A percentile compares a stretch with the other conserved stretches of the same genome.
Evolutionary conservation across 805 yeast genomes (phyloP).

Genomic region (Hanseniaspora nectarophila): DNA sequence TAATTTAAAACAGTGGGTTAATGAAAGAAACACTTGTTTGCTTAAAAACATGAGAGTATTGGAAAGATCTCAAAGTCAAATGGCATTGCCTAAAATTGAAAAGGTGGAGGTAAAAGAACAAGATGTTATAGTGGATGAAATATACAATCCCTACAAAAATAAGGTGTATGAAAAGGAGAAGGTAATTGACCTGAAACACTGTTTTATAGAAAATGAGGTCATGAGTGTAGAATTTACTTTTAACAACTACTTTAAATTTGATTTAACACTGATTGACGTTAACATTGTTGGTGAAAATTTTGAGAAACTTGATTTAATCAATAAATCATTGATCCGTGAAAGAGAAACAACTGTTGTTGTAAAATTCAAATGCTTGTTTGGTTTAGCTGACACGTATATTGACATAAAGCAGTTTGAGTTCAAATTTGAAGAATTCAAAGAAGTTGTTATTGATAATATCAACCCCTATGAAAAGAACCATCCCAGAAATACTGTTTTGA

Average conservation of each 20-base stretch:
- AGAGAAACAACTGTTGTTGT: conserved; percentile 13
- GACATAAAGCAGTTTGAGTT: conserved; percentile 24
- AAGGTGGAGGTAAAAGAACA: background rate
- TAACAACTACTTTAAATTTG: conserved; percentile 22
- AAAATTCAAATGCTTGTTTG: conserved; percentile 25
- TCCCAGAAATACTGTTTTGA: background rate
- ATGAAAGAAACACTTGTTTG: background rate
- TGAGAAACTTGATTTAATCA: background rate
- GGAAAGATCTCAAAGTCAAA: background rate
- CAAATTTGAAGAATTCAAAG: conserved; percentile 22
- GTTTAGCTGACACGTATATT: conserved; percentile 18
- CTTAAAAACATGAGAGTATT: background rate
- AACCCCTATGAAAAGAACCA: conserved; percentile 5
- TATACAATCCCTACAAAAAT: conserved; percentile 10
- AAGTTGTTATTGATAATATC: conserved; percentile 18
- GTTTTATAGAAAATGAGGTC: background rate
- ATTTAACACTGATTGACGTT: conserved; percentile 22
- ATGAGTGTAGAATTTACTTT: background rate
- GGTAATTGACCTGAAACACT: background rate
- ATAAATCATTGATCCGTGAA: background rate
- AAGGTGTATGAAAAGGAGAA: background rate
- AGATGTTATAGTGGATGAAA: background rate
- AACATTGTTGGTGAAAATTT: background rate
- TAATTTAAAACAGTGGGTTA: background rate
- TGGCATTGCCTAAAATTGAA: background rate